A percentile compares a stretch with the other conserved stretches of the same genome.
Conservation (phyloP, 2,329 filamentous ascomycete species). For the Myriosclerotinia duriaeana region DNA sequence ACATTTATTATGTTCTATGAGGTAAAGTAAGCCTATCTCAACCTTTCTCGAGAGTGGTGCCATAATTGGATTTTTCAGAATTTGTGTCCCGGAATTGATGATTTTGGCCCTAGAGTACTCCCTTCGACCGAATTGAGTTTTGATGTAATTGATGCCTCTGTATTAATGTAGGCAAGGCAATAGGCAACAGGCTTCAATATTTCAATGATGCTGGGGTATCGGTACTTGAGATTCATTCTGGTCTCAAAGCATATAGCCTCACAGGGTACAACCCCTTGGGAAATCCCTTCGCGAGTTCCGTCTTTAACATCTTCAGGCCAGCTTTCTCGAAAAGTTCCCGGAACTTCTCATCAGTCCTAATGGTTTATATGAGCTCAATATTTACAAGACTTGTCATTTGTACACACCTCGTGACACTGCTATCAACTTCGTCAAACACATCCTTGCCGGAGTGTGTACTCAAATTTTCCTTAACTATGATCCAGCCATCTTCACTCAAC, state of each 20-base stretch:
- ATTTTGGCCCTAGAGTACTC: neutral
- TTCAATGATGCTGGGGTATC: neutral
- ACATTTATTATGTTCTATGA: neutral
- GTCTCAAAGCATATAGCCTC: constrained; percentile 68
- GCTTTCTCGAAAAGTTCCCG: constrained; percentile 66
- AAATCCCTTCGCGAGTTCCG: constrained; percentile 72
- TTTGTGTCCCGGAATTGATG: neutral
- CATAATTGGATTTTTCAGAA: neutral
- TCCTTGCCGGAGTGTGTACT: constrained; percentile 57
- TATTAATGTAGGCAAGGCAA: neutral
- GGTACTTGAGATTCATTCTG: neutral
- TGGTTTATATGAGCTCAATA: neutral
- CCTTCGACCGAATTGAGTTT: neutral
- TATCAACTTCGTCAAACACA: constrained; percentile 73
- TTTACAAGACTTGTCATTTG: neutral
- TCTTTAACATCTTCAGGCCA: constrained; percentile 65
- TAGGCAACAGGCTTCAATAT: neutral
- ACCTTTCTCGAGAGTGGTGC: neutral
- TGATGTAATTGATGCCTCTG: neutral
- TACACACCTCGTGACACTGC: constrained; percentile 66
- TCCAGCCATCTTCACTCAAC: constrained; percentile 54
- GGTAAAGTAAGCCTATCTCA: neutral
- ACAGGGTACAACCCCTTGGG: constrained; percentile 65
- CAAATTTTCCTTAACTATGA: constrained; percentile 69
- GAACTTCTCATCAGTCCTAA: constrained; percentile 70